Evolutionary conservation across 2,329 filamentous ascomycete genomes (phyloP), one percentile per base, ranked within the genome.

Genomic region (Apiospora aurea): DNA sequence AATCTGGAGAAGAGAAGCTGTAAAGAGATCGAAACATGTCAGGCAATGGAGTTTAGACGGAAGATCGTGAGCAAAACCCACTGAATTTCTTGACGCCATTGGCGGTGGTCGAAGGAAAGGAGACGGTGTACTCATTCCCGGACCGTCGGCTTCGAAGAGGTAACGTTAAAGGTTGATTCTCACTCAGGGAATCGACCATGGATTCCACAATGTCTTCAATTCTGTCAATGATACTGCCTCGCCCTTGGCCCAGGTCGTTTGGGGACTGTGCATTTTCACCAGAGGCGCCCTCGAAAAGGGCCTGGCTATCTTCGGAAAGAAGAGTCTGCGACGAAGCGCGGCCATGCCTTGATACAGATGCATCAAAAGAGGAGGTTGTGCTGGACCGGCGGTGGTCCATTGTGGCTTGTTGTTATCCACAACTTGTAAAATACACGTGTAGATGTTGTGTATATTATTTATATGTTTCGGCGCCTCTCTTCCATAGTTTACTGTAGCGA

Each of bases 1-100:
- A 67, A 92, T 87, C 11, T 87, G 83, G 43, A 92, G 80, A 8
- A 91, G 76, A 6, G 87, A 86, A 47, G 87, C 90, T 92, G 73
- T 4, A 24, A 44, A 49, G 66, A 61, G 57, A 24, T 8, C 14
- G 70, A 14, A 26, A 67, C 64, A 38, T 16, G 44, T 61, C 70
- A 70, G 38, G 44, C 34, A 49, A 70, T 73, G 57, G 44, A 34
- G 70, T 71, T 67, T 67, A 34, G 14, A 66, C 24, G 47, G 24
- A n/a, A 26, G 34, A 68, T 51, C 24, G 18, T 4, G 18, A 29
- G 69, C 41, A 71, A 44, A 71, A 78, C 79, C 53, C 74, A 81
- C 79, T 77, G 64, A 80, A 80, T 70, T 73, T 78, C 70, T 78
- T 80, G 16, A 71, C 73, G 41, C 69, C 72, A 26, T 71, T 75